Conservation (phyloP, 225 moss, liverwort and hornwort species). For the Polytrichum formosum region DNA sequence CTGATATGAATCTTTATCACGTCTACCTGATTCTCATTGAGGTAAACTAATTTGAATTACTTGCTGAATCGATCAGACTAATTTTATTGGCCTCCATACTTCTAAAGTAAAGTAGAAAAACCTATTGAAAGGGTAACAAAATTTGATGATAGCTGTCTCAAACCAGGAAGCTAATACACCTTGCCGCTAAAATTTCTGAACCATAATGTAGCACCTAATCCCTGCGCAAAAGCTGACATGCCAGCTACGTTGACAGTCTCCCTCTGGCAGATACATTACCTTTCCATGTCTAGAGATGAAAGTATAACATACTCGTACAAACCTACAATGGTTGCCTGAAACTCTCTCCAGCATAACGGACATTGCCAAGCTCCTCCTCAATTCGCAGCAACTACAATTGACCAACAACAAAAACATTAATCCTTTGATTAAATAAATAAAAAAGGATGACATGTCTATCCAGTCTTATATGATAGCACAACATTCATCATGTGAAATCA, state of each 20-base stretch:
- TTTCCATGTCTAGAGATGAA: neutral
- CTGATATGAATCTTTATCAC: no score
- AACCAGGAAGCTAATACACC: slow-evolving; percentile 1
- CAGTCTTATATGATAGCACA: no score
- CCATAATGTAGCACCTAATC: slow-evolving; percentile 2
- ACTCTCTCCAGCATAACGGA: slow-evolving; percentile 78
- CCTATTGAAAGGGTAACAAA: no score
- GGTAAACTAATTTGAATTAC: no score
- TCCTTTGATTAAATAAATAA: no score
- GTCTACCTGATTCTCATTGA: no score
- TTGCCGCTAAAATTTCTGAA: neutral
- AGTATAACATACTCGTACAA: neutral
- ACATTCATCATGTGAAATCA: no score
- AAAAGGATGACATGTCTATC: no score
- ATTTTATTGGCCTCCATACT: no score
- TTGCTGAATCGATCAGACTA: no score
- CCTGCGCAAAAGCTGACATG: neutral
- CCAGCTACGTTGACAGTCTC: slow-evolving; percentile 2
- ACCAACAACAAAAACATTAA: neutral
- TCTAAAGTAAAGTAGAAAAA: no score
- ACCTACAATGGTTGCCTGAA: slow-evolving; percentile 79
- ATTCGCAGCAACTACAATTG: slow-evolving; percentile 76
- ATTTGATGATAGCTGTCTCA: neutral
- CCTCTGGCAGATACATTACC: neutral
- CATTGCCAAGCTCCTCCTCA: slow-evolving; percentile 85